Evolutionary conservation across 306 rosid species (phyloP).

Genomic region (Vicia villosa): DNA sequence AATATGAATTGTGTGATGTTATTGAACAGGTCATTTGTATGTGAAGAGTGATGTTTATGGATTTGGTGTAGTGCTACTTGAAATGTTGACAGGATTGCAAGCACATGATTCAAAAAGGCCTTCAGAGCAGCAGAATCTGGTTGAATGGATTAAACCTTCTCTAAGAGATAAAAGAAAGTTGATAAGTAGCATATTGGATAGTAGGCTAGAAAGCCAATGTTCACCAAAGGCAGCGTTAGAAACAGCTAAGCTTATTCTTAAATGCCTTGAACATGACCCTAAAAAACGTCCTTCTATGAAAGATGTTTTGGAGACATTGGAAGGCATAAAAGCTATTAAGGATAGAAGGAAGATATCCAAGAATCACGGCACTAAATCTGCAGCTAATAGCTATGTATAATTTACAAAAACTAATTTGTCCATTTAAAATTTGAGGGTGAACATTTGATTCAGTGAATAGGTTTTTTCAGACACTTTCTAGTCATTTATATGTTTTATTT

Average conservation of each 20-base stretch:
- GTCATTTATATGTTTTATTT: neutral
- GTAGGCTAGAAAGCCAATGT: constrained; percentile 68
- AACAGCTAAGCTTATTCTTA: constrained; percentile 56
- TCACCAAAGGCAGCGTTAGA: constrained; percentile 53
- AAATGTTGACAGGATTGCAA: constrained; percentile 70
- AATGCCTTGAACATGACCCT: constrained; percentile 65
- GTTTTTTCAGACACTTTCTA: neutral
- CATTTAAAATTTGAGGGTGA: neutral
- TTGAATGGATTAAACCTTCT: constrained; percentile 71
- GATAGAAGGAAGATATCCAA: constrained; percentile 37
- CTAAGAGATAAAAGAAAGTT: constrained; percentile 50
- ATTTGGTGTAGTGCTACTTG: constrained; percentile 87
- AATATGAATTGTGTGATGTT: neutral
- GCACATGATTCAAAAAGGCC: constrained; percentile 60
- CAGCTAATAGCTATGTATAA: neutral
- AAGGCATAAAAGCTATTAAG: constrained; percentile 51
- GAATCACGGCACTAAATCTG: constrained; percentile 10
- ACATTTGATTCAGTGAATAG: neutral
- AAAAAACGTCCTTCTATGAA: constrained; percentile 78
- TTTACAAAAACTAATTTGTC: constrained; percentile 9
- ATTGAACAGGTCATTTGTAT: constrained; percentile 76
- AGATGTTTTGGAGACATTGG: constrained; percentile 66
- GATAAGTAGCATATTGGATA: constrained; percentile 56
- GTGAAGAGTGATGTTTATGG: constrained; percentile 93
- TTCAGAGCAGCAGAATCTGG: constrained; percentile 54